These are phyloP conservation scores for Monilinia aucupariae DNA, from an alignment of 2,329 filamentous ascomycete genomes.

Conservation along the genomic window DNA sequence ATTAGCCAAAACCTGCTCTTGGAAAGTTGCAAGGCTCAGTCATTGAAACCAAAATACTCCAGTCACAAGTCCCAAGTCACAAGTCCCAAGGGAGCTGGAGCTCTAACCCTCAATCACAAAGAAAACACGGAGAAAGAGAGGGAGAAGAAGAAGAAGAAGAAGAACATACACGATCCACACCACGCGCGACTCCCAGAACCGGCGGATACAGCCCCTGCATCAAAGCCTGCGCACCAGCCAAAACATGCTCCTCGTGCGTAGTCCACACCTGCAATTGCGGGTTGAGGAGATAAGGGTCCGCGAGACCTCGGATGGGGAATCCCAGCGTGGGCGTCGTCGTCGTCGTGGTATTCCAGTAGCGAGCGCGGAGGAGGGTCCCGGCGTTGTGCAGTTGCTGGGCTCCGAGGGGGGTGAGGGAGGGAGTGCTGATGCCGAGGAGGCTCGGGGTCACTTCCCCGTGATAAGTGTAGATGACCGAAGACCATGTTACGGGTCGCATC, in stretches of 20 bases:
- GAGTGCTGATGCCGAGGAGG: slow-evolving; percentile 29
- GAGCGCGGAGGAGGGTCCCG: slow-evolving; percentile 44
- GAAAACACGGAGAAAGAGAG: neutral
- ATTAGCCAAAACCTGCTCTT: slow-evolving; percentile 50
- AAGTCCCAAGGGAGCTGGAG: no score
- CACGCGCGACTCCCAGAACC: neutral
- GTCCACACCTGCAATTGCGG: slow-evolving; percentile 39
- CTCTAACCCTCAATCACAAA: no score
- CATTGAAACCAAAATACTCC: neutral
- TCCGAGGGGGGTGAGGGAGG: slow-evolving; percentile 46
- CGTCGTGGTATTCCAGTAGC: slow-evolving; percentile 41
- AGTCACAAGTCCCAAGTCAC: no score
- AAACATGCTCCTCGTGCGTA: slow-evolving; percentile 45
- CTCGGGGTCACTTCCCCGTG: slow-evolving; percentile 50
- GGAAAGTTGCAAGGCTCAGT: neutral
- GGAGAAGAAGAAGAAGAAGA: neutral
- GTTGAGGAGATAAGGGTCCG: neutral
- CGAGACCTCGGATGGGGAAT: slow-evolving; percentile 16
- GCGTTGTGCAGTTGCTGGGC: slow-evolving; percentile 48
- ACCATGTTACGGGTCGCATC: slow-evolving; percentile 26
- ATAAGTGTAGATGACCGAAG: slow-evolving; percentile 32
- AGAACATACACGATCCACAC: neutral
- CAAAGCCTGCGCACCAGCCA: slow-evolving; percentile 68
- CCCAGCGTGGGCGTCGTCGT: slow-evolving; percentile 33
- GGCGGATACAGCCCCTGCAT: slow-evolving; percentile 83